phyloP scores from a whole-genome alignment of 1,139 yeast species.

The Lodderomyces orthopsilosis region DNA sequence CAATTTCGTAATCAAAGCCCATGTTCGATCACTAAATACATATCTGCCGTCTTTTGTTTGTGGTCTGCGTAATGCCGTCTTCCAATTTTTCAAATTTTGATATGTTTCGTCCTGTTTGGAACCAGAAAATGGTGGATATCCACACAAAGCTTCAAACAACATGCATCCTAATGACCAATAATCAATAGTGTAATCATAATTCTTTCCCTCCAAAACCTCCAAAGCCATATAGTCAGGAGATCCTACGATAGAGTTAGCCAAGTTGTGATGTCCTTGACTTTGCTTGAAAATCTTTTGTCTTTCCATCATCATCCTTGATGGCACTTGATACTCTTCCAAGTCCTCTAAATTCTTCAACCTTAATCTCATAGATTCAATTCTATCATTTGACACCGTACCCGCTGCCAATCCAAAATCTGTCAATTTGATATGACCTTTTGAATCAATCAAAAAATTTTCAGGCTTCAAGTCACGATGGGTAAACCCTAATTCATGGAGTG shows the following conservation, averaged over 20 bases:
- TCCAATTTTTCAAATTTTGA: constrained; percentile 91
- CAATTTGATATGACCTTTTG: constrained; percentile 91
- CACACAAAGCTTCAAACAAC: constrained; percentile 85
- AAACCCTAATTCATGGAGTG: constrained; percentile 90
- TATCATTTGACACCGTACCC: constrained; percentile 88
- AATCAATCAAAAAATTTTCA: constrained; percentile 91
- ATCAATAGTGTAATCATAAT: constrained; percentile 93
- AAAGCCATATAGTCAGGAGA: constrained; percentile 99
- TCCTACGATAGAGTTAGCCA: constrained; percentile 95
- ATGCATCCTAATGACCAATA: constrained; percentile 99
- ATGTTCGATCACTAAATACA: constrained; percentile 94
- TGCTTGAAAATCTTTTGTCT: constrained; percentile 83
- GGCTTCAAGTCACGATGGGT: constrained; percentile 98
- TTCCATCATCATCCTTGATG: constrained; percentile 76
- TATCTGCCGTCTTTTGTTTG: constrained; percentile 87
- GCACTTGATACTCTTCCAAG: constrained; percentile 58
- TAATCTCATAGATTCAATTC: constrained; percentile 90
- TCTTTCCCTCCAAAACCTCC: constrained; percentile 91
- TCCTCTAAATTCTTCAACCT: constrained; percentile 80
- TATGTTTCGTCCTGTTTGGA: constrained; percentile 92
- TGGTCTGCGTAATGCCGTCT: constrained; percentile 82
- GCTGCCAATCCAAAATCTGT: constrained; percentile 98
- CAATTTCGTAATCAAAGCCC: constrained; percentile 79
- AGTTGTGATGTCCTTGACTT: constrained; percentile 60
- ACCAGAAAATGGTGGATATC: constrained; percentile 97